phyloP scores from a whole-genome alignment of 2,329 filamentous ascomycete genomes.

The Orbilia javanica region DNA sequence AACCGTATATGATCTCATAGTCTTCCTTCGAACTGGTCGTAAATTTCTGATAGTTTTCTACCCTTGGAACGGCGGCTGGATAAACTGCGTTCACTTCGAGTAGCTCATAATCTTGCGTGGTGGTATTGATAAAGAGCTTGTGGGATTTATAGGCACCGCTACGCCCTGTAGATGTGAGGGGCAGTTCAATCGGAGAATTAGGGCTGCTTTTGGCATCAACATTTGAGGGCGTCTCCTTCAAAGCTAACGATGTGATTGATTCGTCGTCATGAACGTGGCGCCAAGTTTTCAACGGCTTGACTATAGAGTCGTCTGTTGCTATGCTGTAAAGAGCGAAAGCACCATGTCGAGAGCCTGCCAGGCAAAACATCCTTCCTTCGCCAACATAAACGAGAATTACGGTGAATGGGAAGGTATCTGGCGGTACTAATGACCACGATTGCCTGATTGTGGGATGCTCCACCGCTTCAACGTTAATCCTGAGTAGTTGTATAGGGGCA shows the following conservation, averaged over 20 bases:
- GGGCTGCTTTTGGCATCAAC: background rate
- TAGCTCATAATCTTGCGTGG: conserved; percentile 2
- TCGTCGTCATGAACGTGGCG: conserved; percentile 59
- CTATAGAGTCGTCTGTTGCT: background rate
- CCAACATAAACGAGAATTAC: conserved; percentile 21
- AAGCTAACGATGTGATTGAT: conserved; percentile 58
- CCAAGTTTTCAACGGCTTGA: conserved; percentile 38
- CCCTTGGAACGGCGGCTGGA: conserved; percentile 30
- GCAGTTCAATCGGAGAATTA: background rate
- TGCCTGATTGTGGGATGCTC: background rate
- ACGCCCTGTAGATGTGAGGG: conserved; percentile 57
- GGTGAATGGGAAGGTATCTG: conserved; percentile 50
- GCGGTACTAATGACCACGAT: conserved; percentile 28
- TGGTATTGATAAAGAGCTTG: conserved; percentile 4
- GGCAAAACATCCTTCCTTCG: conserved; percentile 1
- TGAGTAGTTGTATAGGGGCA: conserved; percentile 21
- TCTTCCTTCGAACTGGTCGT: conserved; percentile 27
- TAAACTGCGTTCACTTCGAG: conserved; percentile 24
- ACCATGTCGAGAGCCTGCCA: conserved; percentile 49
- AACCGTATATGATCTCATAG: conserved; percentile 79
- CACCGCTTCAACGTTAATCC: background rate
- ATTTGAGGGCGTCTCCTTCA: background rate
- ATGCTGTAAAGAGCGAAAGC: conserved; percentile 45
- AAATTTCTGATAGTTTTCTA: conserved; percentile 44
- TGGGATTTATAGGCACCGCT: conserved; percentile 58